Percentiles rank a stretch among this genome's conserved stretches.
Evolutionary conservation across 108 stramenopile genomes (phyloP).

Genomic region (Skeletonema tropicum): DNA sequence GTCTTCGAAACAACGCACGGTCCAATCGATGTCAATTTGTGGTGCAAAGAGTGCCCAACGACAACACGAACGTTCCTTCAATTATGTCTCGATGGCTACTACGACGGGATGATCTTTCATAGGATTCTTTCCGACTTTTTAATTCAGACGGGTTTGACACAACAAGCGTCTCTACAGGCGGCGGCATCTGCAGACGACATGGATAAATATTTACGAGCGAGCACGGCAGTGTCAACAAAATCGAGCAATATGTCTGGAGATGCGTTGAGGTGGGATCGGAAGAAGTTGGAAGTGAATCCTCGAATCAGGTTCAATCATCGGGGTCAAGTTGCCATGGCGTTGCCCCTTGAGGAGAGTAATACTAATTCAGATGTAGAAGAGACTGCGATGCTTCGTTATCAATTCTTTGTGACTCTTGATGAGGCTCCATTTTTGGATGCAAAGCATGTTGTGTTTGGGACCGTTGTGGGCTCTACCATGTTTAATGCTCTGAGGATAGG

Average conservation of each 20-base stretch:
- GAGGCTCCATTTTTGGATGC: slow-evolving; percentile 87
- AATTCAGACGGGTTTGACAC: slow-evolving; percentile 85
- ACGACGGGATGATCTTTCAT: slow-evolving; percentile 78
- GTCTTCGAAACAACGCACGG: slow-evolving; percentile 93
- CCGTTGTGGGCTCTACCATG: slow-evolving; percentile 87
- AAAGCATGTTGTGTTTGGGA: slow-evolving; percentile 93
- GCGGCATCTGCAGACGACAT: slow-evolving; percentile 46
- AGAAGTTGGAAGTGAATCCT: slow-evolving; percentile 83
- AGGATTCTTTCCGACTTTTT: slow-evolving; percentile 89
- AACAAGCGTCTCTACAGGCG: slow-evolving; percentile 11
- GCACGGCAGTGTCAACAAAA: slow-evolving; percentile 19
- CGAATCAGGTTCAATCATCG: slow-evolving; percentile 93
- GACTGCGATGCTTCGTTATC: slow-evolving; percentile 73
- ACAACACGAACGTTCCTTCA: slow-evolving; percentile 91
- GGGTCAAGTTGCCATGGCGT: slow-evolving; percentile 94
- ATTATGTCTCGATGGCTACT: slow-evolving; percentile 91
- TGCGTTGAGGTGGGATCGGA: slow-evolving; percentile 56
- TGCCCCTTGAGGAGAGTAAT: slow-evolving; percentile 41
- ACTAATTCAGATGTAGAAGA: slow-evolving; percentile 39
- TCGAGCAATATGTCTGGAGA: slow-evolving; percentile 10
- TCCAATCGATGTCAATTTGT: slow-evolving; percentile 90
- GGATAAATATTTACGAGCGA: slow-evolving; percentile 41
- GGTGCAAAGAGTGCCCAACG: slow-evolving; percentile 90
- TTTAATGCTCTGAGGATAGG: slow-evolving; percentile 95
- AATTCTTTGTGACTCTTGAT: slow-evolving; percentile 97